phyloP scores from a whole-genome alignment of 2,329 filamentous ascomycete genomes.

The Calycina herbarum region DNA sequence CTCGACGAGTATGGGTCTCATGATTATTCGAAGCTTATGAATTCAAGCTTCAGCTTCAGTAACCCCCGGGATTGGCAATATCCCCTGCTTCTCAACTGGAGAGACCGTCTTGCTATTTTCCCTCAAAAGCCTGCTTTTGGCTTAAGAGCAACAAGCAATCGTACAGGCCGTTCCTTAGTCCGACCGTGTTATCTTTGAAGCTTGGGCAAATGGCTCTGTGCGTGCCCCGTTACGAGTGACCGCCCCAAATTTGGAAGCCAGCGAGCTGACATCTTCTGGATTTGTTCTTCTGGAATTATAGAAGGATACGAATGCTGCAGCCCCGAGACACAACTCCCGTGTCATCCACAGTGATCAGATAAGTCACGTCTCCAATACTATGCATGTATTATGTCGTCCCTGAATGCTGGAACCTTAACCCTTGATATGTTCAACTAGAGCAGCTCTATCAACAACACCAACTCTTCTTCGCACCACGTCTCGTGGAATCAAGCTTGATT shows the following conservation, averaged over 20 bases:
- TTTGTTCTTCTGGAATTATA: not conserved
- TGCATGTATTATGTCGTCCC: not conserved
- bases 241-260: not conserved
- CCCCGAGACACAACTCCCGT: not conserved
- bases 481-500: conserved; percentile 12
- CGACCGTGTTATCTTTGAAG: not conserved
- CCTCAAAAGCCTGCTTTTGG: not conserved
- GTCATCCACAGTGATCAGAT: not conserved
- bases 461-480: not conserved
- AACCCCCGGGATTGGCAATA: not conserved
- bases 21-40: not conserved
- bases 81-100: not conserved
- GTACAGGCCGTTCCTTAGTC: not conserved
- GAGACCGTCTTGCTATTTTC: not conserved
- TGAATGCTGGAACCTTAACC: not conserved
- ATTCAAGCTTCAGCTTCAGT: not conserved
- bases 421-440: not conserved
- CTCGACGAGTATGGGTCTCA: not conserved
- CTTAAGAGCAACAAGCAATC: not conserved
- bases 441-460: not conserved
- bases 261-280: not conserved
- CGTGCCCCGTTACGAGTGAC: not conserved
- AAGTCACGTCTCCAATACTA: no score
- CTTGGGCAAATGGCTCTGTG: not conserved
- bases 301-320: not conserved